A percentile compares a stretch with the other conserved stretches of the same genome.
phyloP scores from a whole-genome alignment of 2,329 filamentous ascomycete species.

The Capronia epimyces region DNA sequence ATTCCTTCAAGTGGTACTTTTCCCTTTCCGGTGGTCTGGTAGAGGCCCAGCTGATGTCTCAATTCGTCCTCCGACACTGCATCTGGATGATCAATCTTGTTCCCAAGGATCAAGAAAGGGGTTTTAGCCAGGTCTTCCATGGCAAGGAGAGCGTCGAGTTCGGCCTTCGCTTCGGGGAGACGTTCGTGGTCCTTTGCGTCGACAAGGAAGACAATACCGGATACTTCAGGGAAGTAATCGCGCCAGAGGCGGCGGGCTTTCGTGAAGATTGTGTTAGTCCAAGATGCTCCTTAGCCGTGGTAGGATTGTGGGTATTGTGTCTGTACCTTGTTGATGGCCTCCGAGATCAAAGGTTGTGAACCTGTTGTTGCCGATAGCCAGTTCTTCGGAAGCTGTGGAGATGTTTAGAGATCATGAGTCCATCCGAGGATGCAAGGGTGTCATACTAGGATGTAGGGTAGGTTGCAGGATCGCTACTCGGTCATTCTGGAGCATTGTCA shows the following conservation, averaged over 20 bases:
- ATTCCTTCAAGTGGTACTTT: constrained; percentile 90
- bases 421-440: constrained; percentile 24
- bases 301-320: constrained; percentile 32
- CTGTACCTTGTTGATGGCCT: constrained; percentile 80
- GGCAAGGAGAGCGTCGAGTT: constrained; percentile 87
- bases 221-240: constrained; percentile 94
- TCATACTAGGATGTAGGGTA: constrained; percentile 81
- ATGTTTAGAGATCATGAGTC: not conserved
- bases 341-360: constrained; percentile 94
- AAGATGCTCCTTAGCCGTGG: not conserved
- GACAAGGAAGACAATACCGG: constrained; percentile 94
- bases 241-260: constrained; percentile 87
- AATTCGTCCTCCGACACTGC: constrained; percentile 94
- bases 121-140: constrained; percentile 98
- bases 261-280: not conserved
- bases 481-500: constrained; percentile 61
- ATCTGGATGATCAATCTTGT: constrained; percentile 98
- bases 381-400: constrained; percentile 72
- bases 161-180: constrained; percentile 87
- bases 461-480: constrained; percentile 85
- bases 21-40: constrained; percentile 94
- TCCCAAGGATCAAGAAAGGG: constrained; percentile 90
- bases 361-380: constrained; percentile 85
- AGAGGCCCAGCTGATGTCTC: constrained; percentile 83
- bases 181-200: constrained; percentile 97